Evolutionary conservation across 176 grass and related monocot genomes (phyloP), one percentile per base, ranked within the genome.

Genomic region (Melocanna baccifera): DNA sequence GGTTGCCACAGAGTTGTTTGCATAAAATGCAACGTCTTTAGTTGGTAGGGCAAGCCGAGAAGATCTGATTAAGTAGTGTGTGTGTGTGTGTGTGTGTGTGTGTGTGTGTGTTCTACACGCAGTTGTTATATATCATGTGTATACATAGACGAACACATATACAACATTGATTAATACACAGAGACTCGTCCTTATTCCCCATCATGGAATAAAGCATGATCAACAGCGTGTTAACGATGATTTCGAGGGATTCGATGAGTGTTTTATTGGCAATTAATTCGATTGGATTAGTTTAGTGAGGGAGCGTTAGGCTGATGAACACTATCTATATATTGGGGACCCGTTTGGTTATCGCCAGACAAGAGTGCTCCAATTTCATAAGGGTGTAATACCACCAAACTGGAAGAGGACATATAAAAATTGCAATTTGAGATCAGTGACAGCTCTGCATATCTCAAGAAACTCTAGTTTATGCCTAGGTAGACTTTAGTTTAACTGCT

Each of bases 21-120:
- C 89, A 87, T 42, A 83, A 83, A 83, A 61, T 83, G 84, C 30
- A 69, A 32, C 89, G 75, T 87, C 89, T 75, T 86, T 61, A 71
- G 80, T 87, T 87, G 80, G 67, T 42, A 77, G 32, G 53, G 6
- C 72, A 75, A 53, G 25, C 66, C 18, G 83, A 69, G 73, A 81
- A 86, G 50, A 89, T 82, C 47, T 45, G 4, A 46, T 70, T n/a
- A 48, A 42, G 36, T 36, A 69, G 29, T 61, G 26, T 55, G 47
- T 32, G 46, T 26, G 34, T 55, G 12, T 19, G n/a, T n/a, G n/a
- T n/a, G n/a, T n/a, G n/a, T n/a, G n/a, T n/a, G n/a, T n/a, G n/a
- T n/a, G n/a, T n/a, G n/a, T n/a, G n/a, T n/a, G n/a, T n/a, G n/a
- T n/a, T 52, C 29, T 71, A 6, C 13, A 42, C 30, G 45, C 20